phyloP scores from a whole-genome alignment of 1,284 basidiomycete genomes.

The Rhodotorula sp. region DNA sequence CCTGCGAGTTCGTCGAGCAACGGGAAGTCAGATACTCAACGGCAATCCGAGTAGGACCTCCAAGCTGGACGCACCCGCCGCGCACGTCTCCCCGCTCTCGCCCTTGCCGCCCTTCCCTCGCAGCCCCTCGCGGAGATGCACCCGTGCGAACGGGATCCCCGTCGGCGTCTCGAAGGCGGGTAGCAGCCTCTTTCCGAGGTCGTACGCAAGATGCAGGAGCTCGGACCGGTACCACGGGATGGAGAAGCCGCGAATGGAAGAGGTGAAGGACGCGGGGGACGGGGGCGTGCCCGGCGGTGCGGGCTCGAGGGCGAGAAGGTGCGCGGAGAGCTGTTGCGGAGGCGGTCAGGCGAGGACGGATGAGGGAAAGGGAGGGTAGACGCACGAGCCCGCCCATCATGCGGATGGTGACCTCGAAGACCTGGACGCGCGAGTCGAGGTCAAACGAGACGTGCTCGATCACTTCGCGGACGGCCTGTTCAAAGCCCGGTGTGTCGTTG shows the following conservation, averaged over 20 bases:
- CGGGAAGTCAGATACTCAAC: neutral
- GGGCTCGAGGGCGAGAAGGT: conserved; percentile 66
- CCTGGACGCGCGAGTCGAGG: conserved; percentile 67
- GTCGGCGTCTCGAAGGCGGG: conserved; percentile 85
- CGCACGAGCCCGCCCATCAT: conserved; percentile 69
- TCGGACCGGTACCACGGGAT: conserved; percentile 58
- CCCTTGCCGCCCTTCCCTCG: conserved; percentile 20
- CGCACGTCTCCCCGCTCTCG: conserved; percentile 33
- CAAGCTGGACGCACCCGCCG: conserved; percentile 17
- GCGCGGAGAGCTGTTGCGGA: conserved; percentile 65
- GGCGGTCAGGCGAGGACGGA: neutral
- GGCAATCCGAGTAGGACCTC: neutral
- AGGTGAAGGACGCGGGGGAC: neutral
- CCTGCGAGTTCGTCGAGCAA: conserved; percentile 63
- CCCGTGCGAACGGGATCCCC: conserved; percentile 84
- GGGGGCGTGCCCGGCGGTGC: conserved; percentile 5
- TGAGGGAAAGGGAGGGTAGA: neutral
- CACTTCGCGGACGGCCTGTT: conserved; percentile 69
- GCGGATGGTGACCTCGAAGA: conserved; percentile 64
- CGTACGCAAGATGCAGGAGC: conserved; percentile 73
- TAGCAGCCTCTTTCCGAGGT: conserved; percentile 77
- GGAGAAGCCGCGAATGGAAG: conserved; percentile 34
- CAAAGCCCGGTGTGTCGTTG: conserved; percentile 70
- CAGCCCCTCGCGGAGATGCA: conserved; percentile 64
- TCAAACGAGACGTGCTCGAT: conserved; percentile 79